phyloP scores from a whole-genome alignment of 1,284 basidiomycete species.

The Inonotus hispidus region DNA sequence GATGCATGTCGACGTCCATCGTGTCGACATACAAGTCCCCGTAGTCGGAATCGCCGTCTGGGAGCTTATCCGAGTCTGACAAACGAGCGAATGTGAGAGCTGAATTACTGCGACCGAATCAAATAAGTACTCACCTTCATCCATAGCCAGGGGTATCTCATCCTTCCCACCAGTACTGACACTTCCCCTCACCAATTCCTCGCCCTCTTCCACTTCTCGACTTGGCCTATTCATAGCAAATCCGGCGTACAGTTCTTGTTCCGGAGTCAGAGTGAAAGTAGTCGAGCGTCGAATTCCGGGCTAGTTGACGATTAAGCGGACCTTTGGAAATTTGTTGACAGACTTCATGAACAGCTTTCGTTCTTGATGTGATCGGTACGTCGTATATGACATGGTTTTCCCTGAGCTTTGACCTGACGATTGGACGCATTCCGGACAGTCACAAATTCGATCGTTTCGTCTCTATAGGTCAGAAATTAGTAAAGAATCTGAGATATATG shows the following conservation, averaged over 20 bases:
- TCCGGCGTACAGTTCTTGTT: neutral
- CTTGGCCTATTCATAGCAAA: neutral
- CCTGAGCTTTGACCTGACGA: neutral
- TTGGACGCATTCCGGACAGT: neutral
- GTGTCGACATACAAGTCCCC: neutral
- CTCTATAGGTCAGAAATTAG: neutral
- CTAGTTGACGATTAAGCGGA: neutral
- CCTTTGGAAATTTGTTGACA: neutral
- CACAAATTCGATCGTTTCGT: neutral
- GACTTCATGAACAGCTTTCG: neutral
- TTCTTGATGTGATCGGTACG: neutral
- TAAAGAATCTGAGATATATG: neutral
- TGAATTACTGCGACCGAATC: no score
- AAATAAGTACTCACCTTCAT: neutral
- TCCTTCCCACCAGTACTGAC: neutral
- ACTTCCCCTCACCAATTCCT: no score
- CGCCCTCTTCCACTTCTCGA: neutral
- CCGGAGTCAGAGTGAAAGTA: neutral
- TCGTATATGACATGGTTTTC: neutral
- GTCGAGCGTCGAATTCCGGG: neutral
- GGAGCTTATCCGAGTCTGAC: neutral
- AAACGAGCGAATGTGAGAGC: no score
- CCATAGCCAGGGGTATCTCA: neutral
- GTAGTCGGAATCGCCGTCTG: neutral
- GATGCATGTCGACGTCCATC: neutral